These are phyloP conservation scores for Ploettnerulaceae sp. DNA, from an alignment of 2,329 filamentous ascomycete species.

Conservation along the genomic window DNA sequence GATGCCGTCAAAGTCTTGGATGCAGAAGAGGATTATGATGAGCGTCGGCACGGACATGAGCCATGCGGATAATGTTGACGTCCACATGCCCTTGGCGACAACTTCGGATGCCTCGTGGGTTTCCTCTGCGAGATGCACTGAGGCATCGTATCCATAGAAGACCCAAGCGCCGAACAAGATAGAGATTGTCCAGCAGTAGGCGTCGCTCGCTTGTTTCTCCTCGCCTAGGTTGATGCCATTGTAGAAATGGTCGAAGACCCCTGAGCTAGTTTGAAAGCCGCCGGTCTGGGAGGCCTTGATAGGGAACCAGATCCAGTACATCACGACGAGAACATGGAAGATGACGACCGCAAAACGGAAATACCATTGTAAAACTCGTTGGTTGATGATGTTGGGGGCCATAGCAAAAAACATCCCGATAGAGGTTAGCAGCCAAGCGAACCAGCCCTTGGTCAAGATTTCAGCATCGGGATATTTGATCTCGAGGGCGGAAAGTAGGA, in stretches of 20 bases:
- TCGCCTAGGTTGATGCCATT: constrained; percentile 38
- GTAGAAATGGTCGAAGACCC: constrained; percentile 36
- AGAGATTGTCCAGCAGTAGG: constrained; percentile 37
- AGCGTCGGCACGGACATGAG: constrained; percentile 37
- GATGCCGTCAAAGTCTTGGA: constrained; percentile 39
- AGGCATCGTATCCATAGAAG: constrained; percentile 36
- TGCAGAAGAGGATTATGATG: constrained; percentile 38
- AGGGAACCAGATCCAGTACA: constrained; percentile 40
- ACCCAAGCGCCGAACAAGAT: constrained; percentile 37
- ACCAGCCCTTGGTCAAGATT: constrained; percentile 36
- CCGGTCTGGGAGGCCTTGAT: constrained; percentile 30
- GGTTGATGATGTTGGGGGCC: constrained; percentile 35
- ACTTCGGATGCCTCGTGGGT: constrained; percentile 35
- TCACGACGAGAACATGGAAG: constrained; percentile 35
- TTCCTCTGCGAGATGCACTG: constrained; percentile 38
- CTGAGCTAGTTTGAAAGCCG: constrained; percentile 34
- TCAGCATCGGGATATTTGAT: constrained; percentile 36
- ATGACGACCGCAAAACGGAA: constrained; percentile 37
- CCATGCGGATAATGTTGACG: constrained; percentile 36
- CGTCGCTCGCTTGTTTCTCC: constrained; percentile 35
- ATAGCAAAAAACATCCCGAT: constrained; percentile 37
- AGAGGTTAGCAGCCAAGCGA: constrained; percentile 36
- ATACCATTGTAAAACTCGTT: constrained; percentile 35
- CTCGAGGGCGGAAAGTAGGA: constrained; percentile 38
- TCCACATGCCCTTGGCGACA: constrained; percentile 39